Percentiles rank a stretch among this genome's conserved stretches.
Conservation (phyloP, 2,329 filamentous ascomycete species). For the Fusarium paranaense region DNA sequence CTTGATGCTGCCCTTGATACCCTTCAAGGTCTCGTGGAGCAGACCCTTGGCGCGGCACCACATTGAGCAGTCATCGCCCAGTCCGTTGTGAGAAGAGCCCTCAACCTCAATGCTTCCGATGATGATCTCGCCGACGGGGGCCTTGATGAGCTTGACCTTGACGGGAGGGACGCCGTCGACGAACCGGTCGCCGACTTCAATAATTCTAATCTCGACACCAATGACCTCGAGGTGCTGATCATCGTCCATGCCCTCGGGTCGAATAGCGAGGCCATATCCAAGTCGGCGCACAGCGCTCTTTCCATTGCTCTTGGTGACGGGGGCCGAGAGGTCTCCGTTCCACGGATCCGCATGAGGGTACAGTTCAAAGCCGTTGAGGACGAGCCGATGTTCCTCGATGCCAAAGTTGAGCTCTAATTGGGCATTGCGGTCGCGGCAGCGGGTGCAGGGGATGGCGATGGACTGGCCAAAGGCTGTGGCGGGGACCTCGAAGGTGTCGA, state of each 20-base stretch:
- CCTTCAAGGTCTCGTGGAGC: conserved; percentile 43
- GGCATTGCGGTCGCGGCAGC: conserved; percentile 61
- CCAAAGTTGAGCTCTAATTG: conserved; percentile 66
- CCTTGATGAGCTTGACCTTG: conserved; percentile 72
- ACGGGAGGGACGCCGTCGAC: conserved; percentile 66
- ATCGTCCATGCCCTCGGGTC: conserved; percentile 59
- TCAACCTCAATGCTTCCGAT: conserved; percentile 62
- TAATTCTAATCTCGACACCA: conserved; percentile 67
- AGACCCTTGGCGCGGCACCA: conserved; percentile 62
- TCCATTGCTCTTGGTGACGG: conserved; percentile 56
- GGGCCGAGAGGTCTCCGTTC: conserved; percentile 57
- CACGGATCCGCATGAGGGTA: conserved; percentile 66
- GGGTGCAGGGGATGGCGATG: conserved; percentile 64
- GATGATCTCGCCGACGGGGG: conserved; percentile 64
- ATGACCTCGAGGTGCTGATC: conserved; percentile 65
- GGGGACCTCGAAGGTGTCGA: conserved; percentile 53
- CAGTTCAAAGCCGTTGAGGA: conserved; percentile 71
- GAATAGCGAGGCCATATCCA: conserved; percentile 62
- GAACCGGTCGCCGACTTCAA: conserved; percentile 68
- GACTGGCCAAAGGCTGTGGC: conserved; percentile 50
- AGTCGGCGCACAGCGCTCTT: conserved; percentile 54
- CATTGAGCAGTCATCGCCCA: conserved; percentile 55
- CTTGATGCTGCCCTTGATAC: conserved; percentile 42
- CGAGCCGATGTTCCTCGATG: conserved; percentile 61
- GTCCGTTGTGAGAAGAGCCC: conserved; percentile 32